A percentile compares a stretch with the other conserved stretches of the same genome.
Conservation (phyloP, 306 rosid species). For the Castanea mollissima region DNA sequence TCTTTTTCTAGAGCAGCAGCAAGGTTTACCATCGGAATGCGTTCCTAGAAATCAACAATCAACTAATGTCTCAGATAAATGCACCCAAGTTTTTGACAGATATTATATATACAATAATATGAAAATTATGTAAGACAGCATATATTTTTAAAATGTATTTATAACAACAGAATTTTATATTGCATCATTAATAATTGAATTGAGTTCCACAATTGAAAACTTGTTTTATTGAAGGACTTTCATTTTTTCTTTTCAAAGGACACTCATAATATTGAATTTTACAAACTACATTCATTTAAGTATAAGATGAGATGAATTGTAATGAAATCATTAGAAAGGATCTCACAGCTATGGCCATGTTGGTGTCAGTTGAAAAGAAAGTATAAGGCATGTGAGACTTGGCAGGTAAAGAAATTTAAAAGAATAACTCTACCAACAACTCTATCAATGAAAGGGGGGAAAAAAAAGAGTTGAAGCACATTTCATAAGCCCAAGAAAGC, state of each 20-base stretch:
- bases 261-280: neutral
- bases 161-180: neutral
- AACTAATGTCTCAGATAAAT: constrained; percentile 5
- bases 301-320: no score
- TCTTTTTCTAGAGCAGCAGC: constrained; percentile 59
- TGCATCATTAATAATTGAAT: neutral
- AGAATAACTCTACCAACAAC: no score
- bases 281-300: neutral
- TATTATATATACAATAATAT: neutral
- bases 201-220: neutral
- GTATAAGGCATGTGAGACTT: no score
- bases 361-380: no score
- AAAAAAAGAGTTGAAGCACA: no score
- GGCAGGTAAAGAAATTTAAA: no score
- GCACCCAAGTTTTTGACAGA: constrained; percentile 16
- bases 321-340: no score
- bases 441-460: no score
- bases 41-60: constrained; percentile 47
- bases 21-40: constrained; percentile 81
- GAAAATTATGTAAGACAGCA: neutral
- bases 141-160: neutral
- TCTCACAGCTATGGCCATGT: no score
- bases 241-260: neutral
- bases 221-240: neutral
- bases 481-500: no score